Base-by-base conservation (phyloP, 176 grass and related monocot genomes). In the Urochloa ruziziensis region DNA sequence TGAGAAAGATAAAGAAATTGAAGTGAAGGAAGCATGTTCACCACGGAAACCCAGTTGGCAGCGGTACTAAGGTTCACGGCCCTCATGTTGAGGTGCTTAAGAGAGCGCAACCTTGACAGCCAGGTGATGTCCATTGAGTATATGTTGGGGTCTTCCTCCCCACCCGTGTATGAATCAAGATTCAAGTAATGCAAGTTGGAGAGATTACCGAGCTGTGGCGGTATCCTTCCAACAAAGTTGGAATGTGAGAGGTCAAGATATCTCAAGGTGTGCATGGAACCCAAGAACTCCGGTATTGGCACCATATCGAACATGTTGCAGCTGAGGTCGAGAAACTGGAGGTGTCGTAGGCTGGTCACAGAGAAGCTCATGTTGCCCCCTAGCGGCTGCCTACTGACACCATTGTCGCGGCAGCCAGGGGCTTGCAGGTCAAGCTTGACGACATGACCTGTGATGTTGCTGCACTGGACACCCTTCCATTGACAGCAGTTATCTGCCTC, bases 251-350 rank as follows among this genome's bases (percentile, higher is more conserved):
- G 63, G 78, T 88, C 69, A 10, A 86, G 86, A 48, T 92, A 88
- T 23, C 28, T 83, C 54, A 91, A 24, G 3, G 39, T 56, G 10
- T 56, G 59, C 2, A 91, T 24, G 4, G 77, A 66, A 5, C 90
- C 86, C 32, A 88, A 3, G 4, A 83, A 88, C 2, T 37, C 47
- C 3, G 74, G 86, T 77, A 88, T 82, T n/a, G 23, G 32, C 39
- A 24, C 19, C 70, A 61, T 61, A 10, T 34, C 6, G 58, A 91
- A 88, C 8, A 25, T 0, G 34, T 88, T 91, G 2, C 1, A 12
- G 42, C 89, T 91, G 34, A 91, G 82, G 61, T 91, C 89, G 14
- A 91, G 82, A 46, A 73, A 78, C 9, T 66, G 60, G 27, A 88
- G 10, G 19, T 73, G 44, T 10, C 69, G 47, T 29, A 92, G 70